Conservation (phyloP, 495 filamentous ascomycete species). For the Ascobolus immersus region DNA sequence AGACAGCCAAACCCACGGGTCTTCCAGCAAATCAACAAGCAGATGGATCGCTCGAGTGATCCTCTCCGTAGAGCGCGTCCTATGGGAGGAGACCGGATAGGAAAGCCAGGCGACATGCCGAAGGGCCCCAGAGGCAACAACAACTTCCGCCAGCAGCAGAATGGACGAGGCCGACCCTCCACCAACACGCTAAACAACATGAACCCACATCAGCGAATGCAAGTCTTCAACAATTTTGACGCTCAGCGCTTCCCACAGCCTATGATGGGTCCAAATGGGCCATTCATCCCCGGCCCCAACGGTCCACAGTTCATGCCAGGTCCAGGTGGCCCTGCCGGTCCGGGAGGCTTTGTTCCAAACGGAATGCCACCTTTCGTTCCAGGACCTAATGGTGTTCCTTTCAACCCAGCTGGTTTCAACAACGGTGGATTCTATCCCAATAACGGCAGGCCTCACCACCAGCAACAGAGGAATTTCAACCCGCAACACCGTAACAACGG, state of each 20-base stretch:
- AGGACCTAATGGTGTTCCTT: too few species aligned
- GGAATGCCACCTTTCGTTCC: too few species aligned
- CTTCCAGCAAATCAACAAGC: constrained; percentile 63
- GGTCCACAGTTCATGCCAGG: too few species aligned
- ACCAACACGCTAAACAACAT: constrained; percentile 19
- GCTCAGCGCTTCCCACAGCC: too few species aligned
- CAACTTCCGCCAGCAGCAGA: constrained; percentile 21
- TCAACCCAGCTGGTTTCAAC: too few species aligned
- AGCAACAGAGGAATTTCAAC: constrained; percentile 7
- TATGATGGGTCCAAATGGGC: too few species aligned
- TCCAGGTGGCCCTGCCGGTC: too few species aligned
- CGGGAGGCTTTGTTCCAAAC: too few species aligned
- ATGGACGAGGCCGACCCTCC: constrained; percentile 6
- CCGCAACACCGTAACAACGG: constrained; percentile 4
- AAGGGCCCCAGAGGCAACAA: constrained; percentile 35
- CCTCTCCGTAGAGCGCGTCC: constrained; percentile 59
- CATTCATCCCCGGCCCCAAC: too few species aligned
- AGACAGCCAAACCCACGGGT: constrained; percentile 50
- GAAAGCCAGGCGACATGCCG: constrained; percentile 43
- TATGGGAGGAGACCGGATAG: constrained; percentile 50
- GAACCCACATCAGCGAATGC: constrained; percentile 45
- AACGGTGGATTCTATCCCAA: too few species aligned
- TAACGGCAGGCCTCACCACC: constrained; percentile 2
- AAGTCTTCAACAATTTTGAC: constrained; percentile 51
- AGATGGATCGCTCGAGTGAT: constrained; percentile 52